Conservation (phyloP, 306 rosid species). For the Inga leiocalycina region DNA sequence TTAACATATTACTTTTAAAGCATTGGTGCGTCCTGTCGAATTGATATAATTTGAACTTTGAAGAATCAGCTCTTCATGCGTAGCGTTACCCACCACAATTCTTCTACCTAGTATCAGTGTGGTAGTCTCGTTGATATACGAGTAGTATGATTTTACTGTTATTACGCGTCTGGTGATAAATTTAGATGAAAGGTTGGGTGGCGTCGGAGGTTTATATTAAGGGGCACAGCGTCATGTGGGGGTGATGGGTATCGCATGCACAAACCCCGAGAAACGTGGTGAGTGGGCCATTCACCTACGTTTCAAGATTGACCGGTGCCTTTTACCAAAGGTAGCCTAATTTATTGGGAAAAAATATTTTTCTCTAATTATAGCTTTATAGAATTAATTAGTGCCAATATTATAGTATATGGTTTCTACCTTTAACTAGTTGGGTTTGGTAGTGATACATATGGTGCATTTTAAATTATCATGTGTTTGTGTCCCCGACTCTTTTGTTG, state of each 20-base stretch:
- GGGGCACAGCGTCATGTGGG: not conserved
- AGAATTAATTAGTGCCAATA: not conserved
- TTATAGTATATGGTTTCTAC: not conserved
- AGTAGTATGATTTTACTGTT: not conserved
- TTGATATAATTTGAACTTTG: not conserved
- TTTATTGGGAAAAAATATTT: not conserved
- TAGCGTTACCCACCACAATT: not conserved
- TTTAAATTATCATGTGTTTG: not conserved
- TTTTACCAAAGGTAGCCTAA: no score
- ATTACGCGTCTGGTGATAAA: not conserved
- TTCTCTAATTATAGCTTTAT: not conserved
- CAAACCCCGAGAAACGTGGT: not conserved
- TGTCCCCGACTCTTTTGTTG: not conserved
- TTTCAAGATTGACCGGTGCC: not conserved
- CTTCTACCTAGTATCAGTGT: not conserved
- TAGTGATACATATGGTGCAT: not conserved
- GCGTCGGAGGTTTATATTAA: not conserved
- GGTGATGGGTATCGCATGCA: slow-evolving; percentile 25
- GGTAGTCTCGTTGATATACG: not conserved
- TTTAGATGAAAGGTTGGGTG: not conserved
- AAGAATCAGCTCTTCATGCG: not conserved
- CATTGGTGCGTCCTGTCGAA: not conserved
- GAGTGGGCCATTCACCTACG: slow-evolving; percentile 2
- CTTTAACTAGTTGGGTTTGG: not conserved
- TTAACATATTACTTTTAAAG: not conserved